These are phyloP conservation scores for Diplodia scrobiculata DNA, from an alignment of 2,329 filamentous ascomycete species.

Conservation along the genomic window DNA sequence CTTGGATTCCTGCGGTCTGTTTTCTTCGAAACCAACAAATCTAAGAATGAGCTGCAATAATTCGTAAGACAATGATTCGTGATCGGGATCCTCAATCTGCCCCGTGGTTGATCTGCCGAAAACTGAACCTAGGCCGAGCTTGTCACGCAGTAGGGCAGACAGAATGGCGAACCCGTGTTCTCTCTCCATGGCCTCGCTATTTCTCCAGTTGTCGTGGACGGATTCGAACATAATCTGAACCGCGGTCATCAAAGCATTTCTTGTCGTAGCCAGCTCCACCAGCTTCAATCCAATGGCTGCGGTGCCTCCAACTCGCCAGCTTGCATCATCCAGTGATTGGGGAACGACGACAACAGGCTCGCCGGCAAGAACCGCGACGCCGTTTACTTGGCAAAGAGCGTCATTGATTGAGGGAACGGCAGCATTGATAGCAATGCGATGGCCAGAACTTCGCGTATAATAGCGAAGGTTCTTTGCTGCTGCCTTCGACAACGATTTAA, in stretches of 20 bases:
- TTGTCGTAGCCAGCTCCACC: slow-evolving; percentile 72
- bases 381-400: slow-evolving; percentile 77
- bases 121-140: slow-evolving; percentile 62
- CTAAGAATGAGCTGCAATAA: slow-evolving; percentile 75
- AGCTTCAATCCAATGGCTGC: slow-evolving; percentile 81
- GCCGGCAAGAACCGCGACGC: slow-evolving; percentile 79
- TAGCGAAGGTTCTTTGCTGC: slow-evolving; percentile 69
- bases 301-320: slow-evolving; percentile 92
- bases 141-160: slow-evolving; percentile 78
- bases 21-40: slow-evolving; percentile 85
- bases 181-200: slow-evolving; percentile 96
- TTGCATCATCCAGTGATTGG: slow-evolving; percentile 83
- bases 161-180: slow-evolving; percentile 92
- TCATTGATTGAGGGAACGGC: slow-evolving; percentile 86
- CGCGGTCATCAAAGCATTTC: slow-evolving; percentile 71
- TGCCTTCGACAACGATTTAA: slow-evolving; percentile 73
- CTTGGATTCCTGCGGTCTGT: slow-evolving; percentile 80
- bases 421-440: slow-evolving; percentile 82
- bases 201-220: slow-evolving; percentile 90
- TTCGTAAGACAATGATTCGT: slow-evolving; percentile 57
- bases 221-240: slow-evolving; percentile 83
- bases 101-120: slow-evolving; percentile 21
- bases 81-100: slow-evolving; percentile 39
- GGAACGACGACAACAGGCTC: slow-evolving; percentile 79
- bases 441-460: slow-evolving; percentile 71